Evolutionary conservation across 345 rosid genomes (phyloP), one percentile per base, ranked within the genome.

Genomic region (Aegle marmelos): DNA sequence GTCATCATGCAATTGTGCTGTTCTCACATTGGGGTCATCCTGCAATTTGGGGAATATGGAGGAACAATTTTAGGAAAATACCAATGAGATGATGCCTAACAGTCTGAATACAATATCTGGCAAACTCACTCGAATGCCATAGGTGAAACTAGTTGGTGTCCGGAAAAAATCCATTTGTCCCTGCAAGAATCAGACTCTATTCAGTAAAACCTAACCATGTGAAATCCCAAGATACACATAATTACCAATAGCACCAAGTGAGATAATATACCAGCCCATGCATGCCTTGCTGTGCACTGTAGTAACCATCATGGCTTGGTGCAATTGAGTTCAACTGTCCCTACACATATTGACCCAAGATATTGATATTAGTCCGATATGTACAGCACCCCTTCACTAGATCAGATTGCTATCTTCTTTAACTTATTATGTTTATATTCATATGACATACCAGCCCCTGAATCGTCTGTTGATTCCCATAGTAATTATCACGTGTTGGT

Each of bases 81-180:
- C n/a, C 9, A 21, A 39, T 7, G 6, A 30, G 39, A 73, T 61
- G 50, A 36, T 27, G 17, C 48, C 68, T 61, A 56, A 69, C 59
- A 27, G 33, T 53, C 10, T 54, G 48, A 64, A 76, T 53, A 54
- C 9, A 54, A 22, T 68, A 17, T 70, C 13, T 22, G 56, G 61
- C 48, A 78, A 81, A 87, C 88, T 84, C 68, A 89, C 92, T 81
- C 90, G 82, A 68, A 89, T 86, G 62, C 88, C 77, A 19, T 84
- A 89, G 16, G 87, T 14, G 60, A 73, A 89, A 48, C 83, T 72
- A 68, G 85, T 53, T 33, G 87, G 80, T 76, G 89, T 34, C 58
- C 89, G 84, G 76, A 89, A 87, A 77, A 87, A 87, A 74, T 87
- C 92, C 89, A 87, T 83, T 78, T 86, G 88, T 39, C 88, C 92